Conservation (phyloP, 2,329 filamentous ascomycete genomes). For the Monilinia fructicola region DNA sequence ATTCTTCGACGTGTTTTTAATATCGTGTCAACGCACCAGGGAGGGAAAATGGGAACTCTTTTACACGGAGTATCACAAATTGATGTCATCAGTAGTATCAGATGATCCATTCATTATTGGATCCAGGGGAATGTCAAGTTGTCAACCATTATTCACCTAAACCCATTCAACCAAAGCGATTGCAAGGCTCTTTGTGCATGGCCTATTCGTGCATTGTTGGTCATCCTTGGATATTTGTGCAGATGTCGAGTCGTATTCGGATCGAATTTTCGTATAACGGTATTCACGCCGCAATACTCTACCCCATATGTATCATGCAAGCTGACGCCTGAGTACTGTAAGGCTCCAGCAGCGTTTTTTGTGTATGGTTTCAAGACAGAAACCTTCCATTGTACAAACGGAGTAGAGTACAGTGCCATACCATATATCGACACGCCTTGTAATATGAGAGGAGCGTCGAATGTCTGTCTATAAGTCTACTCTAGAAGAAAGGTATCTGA, state of each 20-base stretch:
- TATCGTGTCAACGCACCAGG: background rate
- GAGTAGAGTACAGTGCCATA: background rate
- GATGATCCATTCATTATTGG: background rate
- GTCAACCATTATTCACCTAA: constrained; percentile 1
- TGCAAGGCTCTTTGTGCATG: constrained; percentile 9
- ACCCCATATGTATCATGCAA: background rate
- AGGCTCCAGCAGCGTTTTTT: constrained; percentile 1
- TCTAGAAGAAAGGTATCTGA: no score
- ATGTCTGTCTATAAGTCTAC: no score
- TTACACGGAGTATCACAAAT: background rate
- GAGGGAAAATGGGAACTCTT: constrained; percentile 4
- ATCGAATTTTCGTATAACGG: background rate
- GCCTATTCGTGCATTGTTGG: background rate
- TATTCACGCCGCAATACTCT: background rate
- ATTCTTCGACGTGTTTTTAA: background rate
- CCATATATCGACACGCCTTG: background rate
- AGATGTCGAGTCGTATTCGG: constrained; percentile 1
- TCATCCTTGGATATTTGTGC: no score
- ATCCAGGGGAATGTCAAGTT: constrained; percentile 6
- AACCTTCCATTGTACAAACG: background rate
- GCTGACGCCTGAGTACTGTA: background rate
- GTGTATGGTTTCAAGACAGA: constrained; percentile 7
- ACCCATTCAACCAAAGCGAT: background rate
- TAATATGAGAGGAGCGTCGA: no score
- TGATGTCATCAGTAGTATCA: background rate